These are phyloP conservation scores for Bonia amplexicaulis DNA, from an alignment of 176 grass and related monocot genomes.

Conservation along the genomic window DNA sequence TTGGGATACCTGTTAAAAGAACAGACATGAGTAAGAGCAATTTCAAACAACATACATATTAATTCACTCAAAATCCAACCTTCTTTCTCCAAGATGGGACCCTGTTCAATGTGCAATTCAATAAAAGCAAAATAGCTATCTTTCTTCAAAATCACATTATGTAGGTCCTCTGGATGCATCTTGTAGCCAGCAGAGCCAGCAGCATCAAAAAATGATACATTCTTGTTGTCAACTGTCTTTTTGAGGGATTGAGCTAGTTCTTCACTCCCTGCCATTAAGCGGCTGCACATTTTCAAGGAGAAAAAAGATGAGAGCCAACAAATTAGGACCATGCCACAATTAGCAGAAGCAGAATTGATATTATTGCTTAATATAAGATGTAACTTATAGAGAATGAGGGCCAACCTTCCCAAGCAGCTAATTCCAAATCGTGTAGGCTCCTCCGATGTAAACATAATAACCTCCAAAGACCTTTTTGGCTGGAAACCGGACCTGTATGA, in stretches of 20 bases:
- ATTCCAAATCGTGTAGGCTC: slow-evolving; percentile 98
- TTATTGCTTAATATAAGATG: not conserved
- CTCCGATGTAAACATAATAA: slow-evolving; percentile 99
- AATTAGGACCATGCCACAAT: not conserved
- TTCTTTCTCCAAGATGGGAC: slow-evolving; percentile 93
- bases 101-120: slow-evolving; percentile 96
- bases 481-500: slow-evolving; percentile 58
- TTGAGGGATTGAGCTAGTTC: slow-evolving; percentile 63
- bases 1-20: slow-evolving; percentile 57
- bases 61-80: slow-evolving; percentile 40
- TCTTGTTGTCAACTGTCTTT: slow-evolving; percentile 66
- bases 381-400: not conserved
- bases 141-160: slow-evolving; percentile 65
- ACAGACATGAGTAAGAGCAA: slow-evolving; percentile 1
- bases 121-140: slow-evolving; percentile 81
- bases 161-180: slow-evolving; percentile 48
- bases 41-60: not conserved
- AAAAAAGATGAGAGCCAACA: not conserved
- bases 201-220: slow-evolving; percentile 84
- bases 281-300: slow-evolving; percentile 58
- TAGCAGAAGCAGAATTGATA: not conserved
- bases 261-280: slow-evolving; percentile 70
- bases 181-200: slow-evolving; percentile 75
- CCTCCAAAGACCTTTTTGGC: slow-evolving; percentile 82
- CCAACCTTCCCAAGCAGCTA: slow-evolving; percentile 89